These are phyloP conservation scores for Malus asiatica DNA, from an alignment of 306 rosid genomes.

Conservation along the genomic window DNA sequence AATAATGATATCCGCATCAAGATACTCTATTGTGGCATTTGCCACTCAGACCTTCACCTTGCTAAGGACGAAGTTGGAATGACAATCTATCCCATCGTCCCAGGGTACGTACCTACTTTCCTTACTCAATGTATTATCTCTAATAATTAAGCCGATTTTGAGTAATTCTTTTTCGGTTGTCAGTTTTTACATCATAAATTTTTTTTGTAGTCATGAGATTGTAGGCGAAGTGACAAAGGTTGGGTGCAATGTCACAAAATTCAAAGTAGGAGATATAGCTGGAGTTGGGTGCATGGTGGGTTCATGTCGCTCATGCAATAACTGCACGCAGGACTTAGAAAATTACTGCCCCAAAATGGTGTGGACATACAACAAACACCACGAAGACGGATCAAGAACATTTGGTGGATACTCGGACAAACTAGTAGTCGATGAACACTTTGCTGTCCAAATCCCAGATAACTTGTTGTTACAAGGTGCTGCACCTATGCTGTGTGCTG, in stretches of 20 bases:
- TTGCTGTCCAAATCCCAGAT: not conserved
- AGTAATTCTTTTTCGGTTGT: not conserved
- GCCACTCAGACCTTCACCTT: conserved; percentile 9
- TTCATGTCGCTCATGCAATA: conserved; percentile 1
- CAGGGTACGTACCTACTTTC: not conserved
- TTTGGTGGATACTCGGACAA: conserved; percentile 4
- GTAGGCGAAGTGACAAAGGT: conserved; percentile 1
- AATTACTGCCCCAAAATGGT: conserved; percentile 2
- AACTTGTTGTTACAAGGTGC: not conserved
- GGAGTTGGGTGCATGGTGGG: conserved; percentile 3
- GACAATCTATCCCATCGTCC: conserved; percentile 9
- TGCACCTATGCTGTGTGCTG: conserved; percentile 4
- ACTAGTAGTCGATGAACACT: not conserved
- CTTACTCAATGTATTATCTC: not conserved
- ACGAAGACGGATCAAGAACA: not conserved
- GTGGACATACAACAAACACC: not conserved
- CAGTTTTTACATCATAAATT: too few species aligned
- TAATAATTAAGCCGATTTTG: not conserved
- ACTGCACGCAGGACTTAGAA: not conserved
- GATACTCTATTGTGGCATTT: conserved; percentile 16
- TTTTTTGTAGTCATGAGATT: conserved; percentile 6
- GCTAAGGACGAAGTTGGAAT: not conserved
- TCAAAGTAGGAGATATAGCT: conserved; percentile 6
- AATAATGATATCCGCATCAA: conserved; percentile 7
- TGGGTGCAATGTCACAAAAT: conserved; percentile 7